Conservation (phyloP, 805 yeast genomes). For the Pichia ethanolica region DNA sequence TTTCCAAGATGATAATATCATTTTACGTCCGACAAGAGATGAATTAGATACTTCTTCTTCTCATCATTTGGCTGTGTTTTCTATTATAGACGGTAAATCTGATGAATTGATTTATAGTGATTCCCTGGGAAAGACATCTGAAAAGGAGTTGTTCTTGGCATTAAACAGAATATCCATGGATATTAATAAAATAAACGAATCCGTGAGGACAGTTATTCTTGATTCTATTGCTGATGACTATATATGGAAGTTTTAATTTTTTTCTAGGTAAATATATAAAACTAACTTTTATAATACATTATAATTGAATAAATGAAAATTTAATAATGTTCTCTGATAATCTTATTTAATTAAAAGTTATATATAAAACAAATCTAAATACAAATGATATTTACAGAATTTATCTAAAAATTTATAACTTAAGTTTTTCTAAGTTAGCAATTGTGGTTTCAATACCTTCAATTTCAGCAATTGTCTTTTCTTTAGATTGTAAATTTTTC, state of each 20-base stretch:
- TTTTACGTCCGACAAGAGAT: conserved; percentile 39
- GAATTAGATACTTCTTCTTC: conserved; percentile 42
- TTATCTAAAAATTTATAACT: conserved; percentile 31
- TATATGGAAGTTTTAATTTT: conserved; percentile 41
- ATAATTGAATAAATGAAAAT: not conserved
- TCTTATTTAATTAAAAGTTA: not conserved
- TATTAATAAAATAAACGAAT: conserved; percentile 37
- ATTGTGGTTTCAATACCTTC: conserved; percentile 86
- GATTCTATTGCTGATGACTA: conserved; percentile 45
- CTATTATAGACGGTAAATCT: conserved; percentile 42
- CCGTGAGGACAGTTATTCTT: conserved; percentile 41
- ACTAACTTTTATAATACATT: not conserved
- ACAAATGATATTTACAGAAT: not conserved
- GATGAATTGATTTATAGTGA: conserved; percentile 60
- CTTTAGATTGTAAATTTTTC: conserved; percentile 59
- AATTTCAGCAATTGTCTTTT: conserved; percentile 73
- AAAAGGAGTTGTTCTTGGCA: conserved; percentile 43
- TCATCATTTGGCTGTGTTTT: conserved; percentile 60
- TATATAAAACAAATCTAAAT: no score
- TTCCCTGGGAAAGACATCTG: conserved; percentile 62
- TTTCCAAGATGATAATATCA: conserved; percentile 22
- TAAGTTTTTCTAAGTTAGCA: conserved; percentile 72
- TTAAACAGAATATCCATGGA: conserved; percentile 45
- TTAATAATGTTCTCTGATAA: not conserved
- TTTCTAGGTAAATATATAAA: not conserved